Base-by-base conservation (phyloP, 345 rosid genomes). In the Salix purpurea region DNA sequence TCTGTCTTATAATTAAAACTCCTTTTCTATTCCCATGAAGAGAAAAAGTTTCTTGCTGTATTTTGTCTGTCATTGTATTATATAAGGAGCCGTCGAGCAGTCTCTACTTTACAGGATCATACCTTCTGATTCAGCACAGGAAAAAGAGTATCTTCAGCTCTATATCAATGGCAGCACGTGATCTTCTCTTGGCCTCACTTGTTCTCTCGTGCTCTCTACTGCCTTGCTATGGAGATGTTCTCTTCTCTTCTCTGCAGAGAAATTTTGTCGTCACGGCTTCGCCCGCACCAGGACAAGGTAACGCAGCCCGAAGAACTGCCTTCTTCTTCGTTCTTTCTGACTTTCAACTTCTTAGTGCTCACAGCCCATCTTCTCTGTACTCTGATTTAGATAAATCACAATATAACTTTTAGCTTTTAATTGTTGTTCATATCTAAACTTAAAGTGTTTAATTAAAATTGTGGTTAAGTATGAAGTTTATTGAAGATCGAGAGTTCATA, bases 251-350 rank as follows among this genome's bases (percentile, higher is more conserved):
- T 16, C 87, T 90, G 28, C 72, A 80, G 34, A 65, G 50, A 11
- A 77, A 88, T 19, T 73, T 92, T 30, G 32, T 2, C 0, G 82
- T 79, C 70, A 69, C 70, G 37, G 83, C 88, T 16, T 83, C 82
- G 21, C 78, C 88, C 4, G 79, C 73, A 73, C 65, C 73, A 34
- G 84, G 80, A 58, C 77, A 76, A 69, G 91, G 92, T 92, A 85
- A 13, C 4, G 12, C 1, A 64, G 1, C 42, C 15, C 30, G 1
- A 15, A 23, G 6, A 6, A 3, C 36, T 18, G 39, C 13, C 19
- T 65, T 32, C 39, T 5, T 65, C 30, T 34, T 14, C 30, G 39
- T 14, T 23, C 10, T 12, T 34, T 21, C 39, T 46, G 0, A 24
- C 21, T 28, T 46, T 34, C 15, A 21, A 58, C 13, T 73, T 7